Evolutionary conservation across 495 filamentous ascomycete species (phyloP), one percentile per base, ranked within the genome.

Genomic region (Hypoxylon rickii): DNA sequence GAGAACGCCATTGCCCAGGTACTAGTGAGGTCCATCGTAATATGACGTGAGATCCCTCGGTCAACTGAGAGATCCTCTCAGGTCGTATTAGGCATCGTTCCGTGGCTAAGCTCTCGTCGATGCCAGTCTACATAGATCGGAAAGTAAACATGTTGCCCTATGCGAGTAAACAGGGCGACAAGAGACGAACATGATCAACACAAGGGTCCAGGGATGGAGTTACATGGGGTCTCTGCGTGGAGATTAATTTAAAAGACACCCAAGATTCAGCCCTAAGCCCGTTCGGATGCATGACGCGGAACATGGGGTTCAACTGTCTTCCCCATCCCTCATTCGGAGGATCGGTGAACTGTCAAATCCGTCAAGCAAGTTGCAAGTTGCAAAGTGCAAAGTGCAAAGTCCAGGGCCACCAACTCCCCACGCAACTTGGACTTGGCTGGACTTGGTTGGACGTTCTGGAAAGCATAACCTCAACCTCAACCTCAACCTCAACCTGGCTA

Each of bases 11-110:
- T 17, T 46, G 46, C 37, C 41, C 20, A n/a, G 20, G 20, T 39
- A 41, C 46, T 39, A 41, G 20, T 37, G 42, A 56, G 21, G 40
- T 37, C 51, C 44, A 57, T 54, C 24, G 44, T 50, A 50, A 45
- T 58, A 63, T 63, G 59, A 63, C 59, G 59, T 63, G 59, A 63
- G 59, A 63, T 57, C 43, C 12, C 49, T 63, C 59, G 59, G 59
- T 63, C 59, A 54, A 63, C 44, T n/a, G 54, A 38, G 19, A 57
- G 20, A 53, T 63, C 53, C 48, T 63, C 19, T 34, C 52, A 21
- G 52, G 43, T 53, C 47, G 43, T 62, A 42, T 46, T 24, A 53
- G 31, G 48, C 39, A 57, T 48, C 39, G 52, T 52, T 13, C 38
- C 42, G 52, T 26, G 22, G 42, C 51, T 24, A 62, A 62, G 38